Conservation (phyloP, 345 rosid genomes). For the Citrus reticulata region DNA sequence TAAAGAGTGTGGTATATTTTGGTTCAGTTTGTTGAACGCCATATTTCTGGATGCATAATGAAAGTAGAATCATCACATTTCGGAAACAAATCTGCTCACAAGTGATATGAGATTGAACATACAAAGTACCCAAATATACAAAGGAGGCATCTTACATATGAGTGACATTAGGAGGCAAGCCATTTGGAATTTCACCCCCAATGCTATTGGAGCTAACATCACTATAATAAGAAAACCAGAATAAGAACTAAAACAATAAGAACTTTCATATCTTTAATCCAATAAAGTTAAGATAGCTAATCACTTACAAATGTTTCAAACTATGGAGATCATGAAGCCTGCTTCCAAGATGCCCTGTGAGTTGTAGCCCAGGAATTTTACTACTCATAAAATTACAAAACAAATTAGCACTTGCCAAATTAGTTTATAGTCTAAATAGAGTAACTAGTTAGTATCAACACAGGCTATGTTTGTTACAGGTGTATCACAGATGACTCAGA, state of each 20-base stretch:
- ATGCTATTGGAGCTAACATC: slow-evolving; percentile 74
- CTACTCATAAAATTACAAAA: slow-evolving; percentile 32
- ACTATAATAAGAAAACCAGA: slow-evolving; percentile 34
- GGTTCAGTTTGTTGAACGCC: slow-evolving; percentile 65
- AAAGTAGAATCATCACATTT: background rate
- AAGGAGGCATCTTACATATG: slow-evolving; percentile 53
- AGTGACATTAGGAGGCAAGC: slow-evolving; percentile 75
- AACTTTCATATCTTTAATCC: background rate
- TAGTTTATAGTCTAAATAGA: background rate
- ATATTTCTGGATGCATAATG: slow-evolving; percentile 49
- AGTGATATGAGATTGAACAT: background rate
- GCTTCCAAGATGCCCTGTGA: slow-evolving; percentile 64
- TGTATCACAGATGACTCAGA: slow-evolving; percentile 58
- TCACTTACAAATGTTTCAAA: slow-evolving; percentile 69
- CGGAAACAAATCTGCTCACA: background rate
- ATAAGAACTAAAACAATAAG: background rate
- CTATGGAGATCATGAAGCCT: slow-evolving; percentile 61
- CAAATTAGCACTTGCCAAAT: background rate
- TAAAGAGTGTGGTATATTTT: slow-evolving; percentile 63
- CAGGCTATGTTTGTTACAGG: slow-evolving; percentile 39
- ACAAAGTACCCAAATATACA: background rate
- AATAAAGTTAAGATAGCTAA: background rate
- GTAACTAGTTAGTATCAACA: too few relatives aligned
- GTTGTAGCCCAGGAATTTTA: slow-evolving; percentile 51
- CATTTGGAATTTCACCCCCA: slow-evolving; percentile 66